Evolutionary conservation across 176 grass and related monocot species (phyloP).

Genomic region (Ensete glaucum): DNA sequence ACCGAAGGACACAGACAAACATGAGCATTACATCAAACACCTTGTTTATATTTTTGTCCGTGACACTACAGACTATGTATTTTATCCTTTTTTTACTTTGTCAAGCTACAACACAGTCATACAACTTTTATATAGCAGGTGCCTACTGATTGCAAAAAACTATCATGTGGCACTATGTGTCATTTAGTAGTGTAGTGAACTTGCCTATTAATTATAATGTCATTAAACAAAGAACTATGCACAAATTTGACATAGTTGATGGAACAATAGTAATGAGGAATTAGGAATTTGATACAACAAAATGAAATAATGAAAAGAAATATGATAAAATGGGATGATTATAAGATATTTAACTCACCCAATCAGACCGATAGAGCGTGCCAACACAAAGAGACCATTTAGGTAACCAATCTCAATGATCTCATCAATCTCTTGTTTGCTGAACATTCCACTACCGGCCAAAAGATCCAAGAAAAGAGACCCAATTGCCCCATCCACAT

Average conservation of each 20-base stretch:
- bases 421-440: constrained; percentile 79
- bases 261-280: background rate
- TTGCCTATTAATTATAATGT: background rate
- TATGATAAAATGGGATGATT: background rate
- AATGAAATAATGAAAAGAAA: background rate
- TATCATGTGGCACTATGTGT: no score
- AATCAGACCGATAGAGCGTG: constrained; percentile 79
- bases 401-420: constrained; percentile 89
- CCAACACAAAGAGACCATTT: constrained; percentile 88
- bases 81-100: no score
- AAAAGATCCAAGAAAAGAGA: constrained; percentile 89
- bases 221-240: no score
- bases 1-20: no score
- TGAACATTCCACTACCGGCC: constrained; percentile 90
- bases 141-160: no score
- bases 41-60: no score
- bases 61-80: no score
- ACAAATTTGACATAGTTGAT: background rate
- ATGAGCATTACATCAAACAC: no score
- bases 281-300: no score
- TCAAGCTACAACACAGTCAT: no score
- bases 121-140: no score
- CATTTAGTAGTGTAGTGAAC: background rate
- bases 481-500: background rate
- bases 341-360: constrained; percentile 35